phyloP scores from a whole-genome alignment of 202 grass and related monocot species.

The Carex arenaria region DNA sequence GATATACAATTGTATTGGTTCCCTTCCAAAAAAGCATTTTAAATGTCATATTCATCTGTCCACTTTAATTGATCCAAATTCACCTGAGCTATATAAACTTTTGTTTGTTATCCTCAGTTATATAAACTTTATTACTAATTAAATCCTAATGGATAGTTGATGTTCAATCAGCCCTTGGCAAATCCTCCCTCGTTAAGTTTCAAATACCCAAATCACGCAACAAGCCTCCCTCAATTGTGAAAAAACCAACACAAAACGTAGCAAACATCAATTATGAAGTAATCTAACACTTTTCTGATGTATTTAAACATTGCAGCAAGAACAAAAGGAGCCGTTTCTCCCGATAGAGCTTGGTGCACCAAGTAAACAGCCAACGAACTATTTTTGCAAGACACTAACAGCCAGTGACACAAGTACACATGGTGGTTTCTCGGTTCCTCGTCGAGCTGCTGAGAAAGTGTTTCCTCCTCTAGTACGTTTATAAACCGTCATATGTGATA shows the following conservation, averaged over 20 bases:
- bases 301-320: slow-evolving; percentile 42
- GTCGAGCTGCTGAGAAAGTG: slow-evolving; percentile 96
- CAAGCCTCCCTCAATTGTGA: not conserved
- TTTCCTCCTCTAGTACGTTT: slow-evolving; percentile 71
- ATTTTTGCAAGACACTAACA: slow-evolving; percentile 97
- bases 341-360: slow-evolving; percentile 70
- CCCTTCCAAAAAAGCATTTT: not conserved
- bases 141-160: not conserved
- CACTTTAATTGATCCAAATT: not conserved
- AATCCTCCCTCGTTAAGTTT: not conserved
- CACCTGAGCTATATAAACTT: not conserved
- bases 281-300: not conserved
- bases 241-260: not conserved
- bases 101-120: slow-evolving; percentile 17
- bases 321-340: slow-evolving; percentile 88
- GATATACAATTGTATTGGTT: not conserved
- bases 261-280: not conserved
- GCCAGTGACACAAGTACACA: slow-evolving; percentile 99
- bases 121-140: not conserved
- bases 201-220: not conserved
- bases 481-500: slow-evolving; percentile 22
- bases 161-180: not conserved
- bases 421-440: slow-evolving; percentile 93
- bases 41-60: not conserved
- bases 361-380: slow-evolving; percentile 93